These are phyloP conservation scores for Entoloma clypeatum DNA, from an alignment of 1,284 basidiomycete genomes.

Conservation along the genomic window DNA sequence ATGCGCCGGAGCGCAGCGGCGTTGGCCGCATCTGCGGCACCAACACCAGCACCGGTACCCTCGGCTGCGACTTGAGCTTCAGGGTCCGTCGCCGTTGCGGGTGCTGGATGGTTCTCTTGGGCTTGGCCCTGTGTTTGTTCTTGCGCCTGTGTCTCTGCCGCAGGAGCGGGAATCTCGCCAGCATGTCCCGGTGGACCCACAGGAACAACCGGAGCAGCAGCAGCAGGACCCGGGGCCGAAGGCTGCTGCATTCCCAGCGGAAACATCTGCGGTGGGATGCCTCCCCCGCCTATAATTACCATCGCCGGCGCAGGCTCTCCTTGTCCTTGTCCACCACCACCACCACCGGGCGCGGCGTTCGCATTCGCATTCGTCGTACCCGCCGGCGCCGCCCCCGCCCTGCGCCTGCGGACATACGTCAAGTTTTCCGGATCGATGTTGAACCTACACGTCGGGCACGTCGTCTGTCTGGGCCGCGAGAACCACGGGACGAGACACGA, in stretches of 20 bases:
- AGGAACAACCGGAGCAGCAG: background rate
- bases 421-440: slow-evolving; percentile 74
- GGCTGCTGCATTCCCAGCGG: background rate
- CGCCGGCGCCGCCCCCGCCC: background rate
- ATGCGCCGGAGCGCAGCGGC: too few relatives aligned
- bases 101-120: too few relatives aligned
- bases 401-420: slow-evolving; percentile 36
- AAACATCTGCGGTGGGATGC: background rate
- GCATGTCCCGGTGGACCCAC: too few relatives aligned
- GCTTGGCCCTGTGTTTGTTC: too few relatives aligned
- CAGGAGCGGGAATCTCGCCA: too few relatives aligned
- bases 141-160: too few relatives aligned
- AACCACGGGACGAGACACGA: slow-evolving; percentile 78
- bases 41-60: too few relatives aligned
- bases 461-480: slow-evolving; percentile 67
- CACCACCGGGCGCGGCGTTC: background rate
- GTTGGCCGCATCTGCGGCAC: too few relatives aligned
- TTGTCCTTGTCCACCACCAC: background rate
- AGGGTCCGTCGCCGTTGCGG: too few relatives aligned
- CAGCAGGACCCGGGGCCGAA: background rate
- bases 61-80: too few relatives aligned
- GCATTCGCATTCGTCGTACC: background rate
- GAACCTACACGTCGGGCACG: slow-evolving; percentile 77
- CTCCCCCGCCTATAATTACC: background rate
- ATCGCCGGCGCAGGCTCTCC: background rate